phyloP scores from a whole-genome alignment of 106 monocot species.

The Acorus gramineus region DNA sequence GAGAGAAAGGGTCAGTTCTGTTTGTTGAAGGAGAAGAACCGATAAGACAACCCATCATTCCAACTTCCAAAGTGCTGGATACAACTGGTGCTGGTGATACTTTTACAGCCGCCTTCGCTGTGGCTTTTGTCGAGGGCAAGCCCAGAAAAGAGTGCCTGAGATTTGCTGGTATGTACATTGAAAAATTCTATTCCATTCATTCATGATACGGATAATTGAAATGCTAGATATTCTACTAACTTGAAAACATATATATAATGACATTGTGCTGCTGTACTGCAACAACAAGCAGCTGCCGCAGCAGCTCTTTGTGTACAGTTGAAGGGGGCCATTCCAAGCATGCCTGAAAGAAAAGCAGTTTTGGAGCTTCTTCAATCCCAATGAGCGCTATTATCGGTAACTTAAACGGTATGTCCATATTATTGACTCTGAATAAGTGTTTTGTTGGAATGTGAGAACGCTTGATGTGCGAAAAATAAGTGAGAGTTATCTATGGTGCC shows the following conservation, averaged over 20 bases:
- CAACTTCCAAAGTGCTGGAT: conserved; percentile 59
- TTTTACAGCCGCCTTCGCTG: conserved; percentile 92
- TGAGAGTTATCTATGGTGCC: too few species aligned
- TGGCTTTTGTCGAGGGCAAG: conserved; percentile 76
- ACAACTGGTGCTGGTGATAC: conserved; percentile 95
- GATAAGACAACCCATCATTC: conserved; percentile 51
- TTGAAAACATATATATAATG: background rate
- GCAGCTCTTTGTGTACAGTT: conserved; percentile 89
- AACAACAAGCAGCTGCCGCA: conserved; percentile 59
- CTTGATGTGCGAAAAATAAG: too few species aligned
- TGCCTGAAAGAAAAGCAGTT: conserved; percentile 66
- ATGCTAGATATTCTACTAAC: too few species aligned
- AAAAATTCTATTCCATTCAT: too few species aligned
- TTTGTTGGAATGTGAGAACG: too few species aligned
- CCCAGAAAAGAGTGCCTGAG: conserved; percentile 52
- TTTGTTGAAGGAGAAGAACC: conserved; percentile 69
- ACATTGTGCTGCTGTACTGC: background rate
- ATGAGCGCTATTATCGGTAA: too few species aligned
- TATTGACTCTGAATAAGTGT: too few species aligned
- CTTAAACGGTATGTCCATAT: too few species aligned
- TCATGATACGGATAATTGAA: too few species aligned
- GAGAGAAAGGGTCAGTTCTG: conserved; percentile 74
- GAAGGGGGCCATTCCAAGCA: conserved; percentile 89
- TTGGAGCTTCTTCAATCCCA: conserved; percentile 53
- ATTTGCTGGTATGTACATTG: conserved; percentile 62